These are phyloP conservation scores for Zalaria obscura DNA, from an alignment of 2,329 filamentous ascomycete species.

Conservation along the genomic window DNA sequence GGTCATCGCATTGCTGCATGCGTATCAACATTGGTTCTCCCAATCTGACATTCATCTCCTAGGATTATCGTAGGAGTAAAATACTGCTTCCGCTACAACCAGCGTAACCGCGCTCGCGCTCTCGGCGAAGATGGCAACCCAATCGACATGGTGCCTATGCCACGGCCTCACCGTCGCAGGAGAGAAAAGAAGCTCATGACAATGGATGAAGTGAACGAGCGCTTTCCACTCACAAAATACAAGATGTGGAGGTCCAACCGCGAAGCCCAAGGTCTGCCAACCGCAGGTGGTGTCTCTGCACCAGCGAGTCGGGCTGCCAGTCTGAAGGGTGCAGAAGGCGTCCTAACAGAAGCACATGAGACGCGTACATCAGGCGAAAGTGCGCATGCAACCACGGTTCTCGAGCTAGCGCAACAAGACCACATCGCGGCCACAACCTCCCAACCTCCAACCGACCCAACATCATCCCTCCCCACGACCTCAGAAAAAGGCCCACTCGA, in stretches of 20 bases:
- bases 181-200: slow-evolving; percentile 98
- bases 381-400: slow-evolving; percentile 16
- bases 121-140: slow-evolving; percentile 68
- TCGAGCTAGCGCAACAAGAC: slow-evolving; percentile 30
- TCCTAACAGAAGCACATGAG: slow-evolving; percentile 9
- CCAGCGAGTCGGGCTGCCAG: slow-evolving; percentile 61
- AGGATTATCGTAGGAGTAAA: slow-evolving; percentile 99
- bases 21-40: slow-evolving; percentile 2
- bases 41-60: slow-evolving; percentile 3
- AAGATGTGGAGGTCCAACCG: slow-evolving; percentile 82
- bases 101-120: slow-evolving; percentile 68
- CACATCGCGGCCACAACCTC: slow-evolving; percentile 22
- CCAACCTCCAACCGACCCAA: slow-evolving; percentile 5
- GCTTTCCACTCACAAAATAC: slow-evolving; percentile 93
- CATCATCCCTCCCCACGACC: slow-evolving; percentile 8
- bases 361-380: slow-evolving; percentile 8
- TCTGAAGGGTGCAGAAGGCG: slow-evolving; percentile 48
- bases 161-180: slow-evolving; percentile 68
- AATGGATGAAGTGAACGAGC: slow-evolving; percentile 97
- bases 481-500: slow-evolving; percentile 19
- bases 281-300: slow-evolving; percentile 67
- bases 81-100: slow-evolving; percentile 98
- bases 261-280: slow-evolving; percentile 69
- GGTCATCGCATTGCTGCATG: not conserved
- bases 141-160: slow-evolving; percentile 77